Conservation (phyloP, 2,329 filamentous ascomycete species). For the Ceratocystis alfenasii region DNA sequence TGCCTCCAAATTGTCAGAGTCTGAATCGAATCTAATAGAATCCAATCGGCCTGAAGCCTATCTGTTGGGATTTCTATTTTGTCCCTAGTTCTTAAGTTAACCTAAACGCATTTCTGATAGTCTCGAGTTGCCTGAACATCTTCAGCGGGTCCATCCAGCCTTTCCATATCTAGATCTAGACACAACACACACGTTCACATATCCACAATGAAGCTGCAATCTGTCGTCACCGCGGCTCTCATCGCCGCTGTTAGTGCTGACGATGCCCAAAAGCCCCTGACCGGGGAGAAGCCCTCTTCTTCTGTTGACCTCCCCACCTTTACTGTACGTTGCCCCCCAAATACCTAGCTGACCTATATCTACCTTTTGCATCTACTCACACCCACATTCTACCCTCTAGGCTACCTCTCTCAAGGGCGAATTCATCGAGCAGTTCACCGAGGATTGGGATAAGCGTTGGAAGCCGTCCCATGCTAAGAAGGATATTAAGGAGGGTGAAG, state of each 20-base stretch:
- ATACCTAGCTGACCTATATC: neutral
- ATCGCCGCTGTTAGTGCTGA: slow-evolving; percentile 38
- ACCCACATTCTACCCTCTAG: slow-evolving; percentile 36
- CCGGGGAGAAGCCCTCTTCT: slow-evolving; percentile 50
- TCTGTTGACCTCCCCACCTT: slow-evolving; percentile 65
- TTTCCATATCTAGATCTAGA: neutral
- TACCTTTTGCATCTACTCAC: no score
- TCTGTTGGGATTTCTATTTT: no score
- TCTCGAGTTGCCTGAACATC: neutral
- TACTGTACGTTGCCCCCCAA: slow-evolving; percentile 52
- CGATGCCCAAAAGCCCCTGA: slow-evolving; percentile 33
- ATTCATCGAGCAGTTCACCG: slow-evolving; percentile 97
- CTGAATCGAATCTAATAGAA: neutral
- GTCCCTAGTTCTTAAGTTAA: neutral
- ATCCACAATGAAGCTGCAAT: slow-evolving; percentile 69
- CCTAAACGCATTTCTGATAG: neutral
- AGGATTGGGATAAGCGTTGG: slow-evolving; percentile 90
- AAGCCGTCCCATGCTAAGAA: slow-evolving; percentile 95
- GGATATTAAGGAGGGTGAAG: slow-evolving; percentile 56
- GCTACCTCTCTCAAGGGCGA: slow-evolving; percentile 79
- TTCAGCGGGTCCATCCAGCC: neutral
- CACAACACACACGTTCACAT: neutral
- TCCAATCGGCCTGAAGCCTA: neutral
- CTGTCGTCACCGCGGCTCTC: slow-evolving; percentile 62
- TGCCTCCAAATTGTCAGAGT: neutral